These are phyloP conservation scores for Climacium dendroides DNA, from an alignment of 225 moss, liverwort and hornwort species.

Conservation along the genomic window DNA sequence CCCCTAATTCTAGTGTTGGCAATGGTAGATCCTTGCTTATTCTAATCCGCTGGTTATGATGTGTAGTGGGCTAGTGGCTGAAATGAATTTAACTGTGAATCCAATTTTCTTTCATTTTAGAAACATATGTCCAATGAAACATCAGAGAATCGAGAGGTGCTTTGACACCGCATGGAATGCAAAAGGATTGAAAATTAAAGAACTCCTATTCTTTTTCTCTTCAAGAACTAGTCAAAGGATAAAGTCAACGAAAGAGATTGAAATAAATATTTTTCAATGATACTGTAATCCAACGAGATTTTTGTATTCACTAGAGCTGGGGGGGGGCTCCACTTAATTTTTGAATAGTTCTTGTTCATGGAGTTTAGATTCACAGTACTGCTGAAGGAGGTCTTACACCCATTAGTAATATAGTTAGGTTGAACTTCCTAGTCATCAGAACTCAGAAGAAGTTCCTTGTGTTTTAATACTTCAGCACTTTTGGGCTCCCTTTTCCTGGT, in stretches of 20 bases:
- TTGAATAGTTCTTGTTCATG: not conserved
- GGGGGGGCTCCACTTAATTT: not conserved
- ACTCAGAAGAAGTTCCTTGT: not conserved
- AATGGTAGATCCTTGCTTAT: not conserved
- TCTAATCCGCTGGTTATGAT: not conserved
- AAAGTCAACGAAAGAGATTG: not conserved
- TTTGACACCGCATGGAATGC: not conserved
- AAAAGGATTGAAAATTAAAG: not conserved
- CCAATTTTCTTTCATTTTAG: not conserved
- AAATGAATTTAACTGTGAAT: not conserved
- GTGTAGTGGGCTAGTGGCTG: not conserved
- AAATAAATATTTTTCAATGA: not conserved
- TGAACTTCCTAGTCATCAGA: not conserved
- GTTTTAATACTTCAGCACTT: not conserved
- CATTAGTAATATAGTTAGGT: not conserved
- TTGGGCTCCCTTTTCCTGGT: not conserved
- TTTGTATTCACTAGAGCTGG: no score
- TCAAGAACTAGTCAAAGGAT: not conserved
- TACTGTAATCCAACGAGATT: not conserved
- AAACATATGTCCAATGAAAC: not conserved
- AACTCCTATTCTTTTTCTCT: not conserved
- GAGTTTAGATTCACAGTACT: not conserved
- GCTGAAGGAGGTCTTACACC: not conserved
- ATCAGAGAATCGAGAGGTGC: not conserved
- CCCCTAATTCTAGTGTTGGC: not conserved